Evolutionary conservation across 1,284 basidiomycete genomes (phyloP).

Genomic region (Sanghuangporus sanghuang): DNA sequence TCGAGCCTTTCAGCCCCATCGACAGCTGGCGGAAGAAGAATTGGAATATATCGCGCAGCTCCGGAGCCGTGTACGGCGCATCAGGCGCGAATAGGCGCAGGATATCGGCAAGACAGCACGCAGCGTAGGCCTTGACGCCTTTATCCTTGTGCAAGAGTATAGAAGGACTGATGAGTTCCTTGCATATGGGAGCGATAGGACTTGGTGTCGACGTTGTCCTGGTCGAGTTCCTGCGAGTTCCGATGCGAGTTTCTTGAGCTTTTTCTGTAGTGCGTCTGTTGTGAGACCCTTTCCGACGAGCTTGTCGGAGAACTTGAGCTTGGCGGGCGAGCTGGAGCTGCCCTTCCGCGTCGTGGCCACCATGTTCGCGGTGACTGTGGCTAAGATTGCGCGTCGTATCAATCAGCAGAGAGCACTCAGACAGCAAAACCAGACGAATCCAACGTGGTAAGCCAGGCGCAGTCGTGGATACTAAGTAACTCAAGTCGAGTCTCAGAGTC

Average conservation of each 20-base stretch:
- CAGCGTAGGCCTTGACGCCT: slow-evolving; percentile 90
- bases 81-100: slow-evolving; percentile 94
- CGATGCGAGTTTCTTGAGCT: slow-evolving; percentile 75
- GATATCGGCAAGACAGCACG: slow-evolving; percentile 93
- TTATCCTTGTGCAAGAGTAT: slow-evolving; percentile 92
- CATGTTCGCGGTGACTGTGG: not conserved
- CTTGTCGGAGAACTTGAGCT: slow-evolving; percentile 76
- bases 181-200: slow-evolving; percentile 70
- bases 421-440: not conserved
- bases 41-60: slow-evolving; percentile 91
- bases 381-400: not conserved
- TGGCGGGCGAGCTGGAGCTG: slow-evolving; percentile 44
- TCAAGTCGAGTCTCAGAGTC: not conserved
- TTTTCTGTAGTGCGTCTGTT: slow-evolving; percentile 78
- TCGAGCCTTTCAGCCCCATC: slow-evolving; percentile 65
- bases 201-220: slow-evolving; percentile 75
- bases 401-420: not conserved
- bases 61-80: slow-evolving; percentile 86
- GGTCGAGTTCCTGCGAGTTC: slow-evolving; percentile 84
- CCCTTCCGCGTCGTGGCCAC: slow-evolving; percentile 63
- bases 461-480: not conserved
- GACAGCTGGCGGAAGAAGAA: slow-evolving; percentile 88
- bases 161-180: slow-evolving; percentile 76
- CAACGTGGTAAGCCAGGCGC: not conserved
- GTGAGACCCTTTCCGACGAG: slow-evolving; percentile 64